phyloP scores from a whole-genome alignment of 2,329 filamentous ascomycete genomes.

The Cadophora luteo-olivacea region DNA sequence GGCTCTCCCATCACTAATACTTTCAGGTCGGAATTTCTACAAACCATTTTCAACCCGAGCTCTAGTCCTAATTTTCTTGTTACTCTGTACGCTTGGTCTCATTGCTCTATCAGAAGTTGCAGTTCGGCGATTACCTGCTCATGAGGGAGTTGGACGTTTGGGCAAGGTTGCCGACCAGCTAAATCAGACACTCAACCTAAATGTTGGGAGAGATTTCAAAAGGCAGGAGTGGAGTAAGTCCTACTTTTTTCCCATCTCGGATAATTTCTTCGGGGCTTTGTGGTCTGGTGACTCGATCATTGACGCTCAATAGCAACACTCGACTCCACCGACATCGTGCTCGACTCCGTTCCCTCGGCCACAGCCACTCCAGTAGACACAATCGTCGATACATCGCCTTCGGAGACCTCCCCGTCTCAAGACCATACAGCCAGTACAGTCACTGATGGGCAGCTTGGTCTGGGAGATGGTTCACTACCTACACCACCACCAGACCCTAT shows the following conservation, averaged over 20 bases:
- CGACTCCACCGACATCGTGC: not conserved
- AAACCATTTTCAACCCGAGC: constrained; percentile 29
- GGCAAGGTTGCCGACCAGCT: constrained; percentile 20
- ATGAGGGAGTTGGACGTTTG: constrained; percentile 25
- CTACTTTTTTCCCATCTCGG: not conserved
- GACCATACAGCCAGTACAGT: not conserved
- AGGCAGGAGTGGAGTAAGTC: constrained; percentile 17
- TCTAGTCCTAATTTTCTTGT: constrained; percentile 24
- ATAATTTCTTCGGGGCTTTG: not conserved
- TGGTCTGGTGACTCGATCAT: not conserved
- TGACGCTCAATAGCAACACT: constrained; percentile 1
- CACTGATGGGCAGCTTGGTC: not conserved
- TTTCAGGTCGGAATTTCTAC: constrained; percentile 16
- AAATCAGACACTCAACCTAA: constrained; percentile 21
- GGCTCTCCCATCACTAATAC: not conserved
- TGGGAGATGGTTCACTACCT: constrained; percentile 2
- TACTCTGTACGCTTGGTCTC: constrained; percentile 32
- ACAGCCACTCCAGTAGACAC: not conserved
- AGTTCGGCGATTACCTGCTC: constrained; percentile 42
- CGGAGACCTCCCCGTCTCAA: not conserved
- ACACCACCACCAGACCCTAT: constrained; percentile 2
- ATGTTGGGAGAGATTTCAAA: constrained; percentile 3
- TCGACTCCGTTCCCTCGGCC: not conserved
- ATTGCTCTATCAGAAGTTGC: constrained; percentile 42
- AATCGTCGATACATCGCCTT: not conserved